Conservation (phyloP, 2,329 filamentous ascomycete species). For the Colletotrichum nymphaeae region DNA sequence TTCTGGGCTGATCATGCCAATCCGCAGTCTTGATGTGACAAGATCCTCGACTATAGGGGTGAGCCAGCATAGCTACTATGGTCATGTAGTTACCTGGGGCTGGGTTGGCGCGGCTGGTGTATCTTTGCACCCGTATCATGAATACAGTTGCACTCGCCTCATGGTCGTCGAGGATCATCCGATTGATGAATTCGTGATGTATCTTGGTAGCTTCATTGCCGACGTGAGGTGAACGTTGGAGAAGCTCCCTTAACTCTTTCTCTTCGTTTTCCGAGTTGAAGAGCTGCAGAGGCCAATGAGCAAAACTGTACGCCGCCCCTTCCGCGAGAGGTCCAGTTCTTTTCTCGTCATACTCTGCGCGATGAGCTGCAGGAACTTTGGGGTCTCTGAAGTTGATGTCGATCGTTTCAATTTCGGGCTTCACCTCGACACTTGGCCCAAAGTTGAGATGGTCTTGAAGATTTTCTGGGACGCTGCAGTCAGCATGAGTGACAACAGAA, state of each 20-base stretch:
- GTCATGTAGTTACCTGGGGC: slow-evolving; percentile 4
- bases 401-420: neutral
- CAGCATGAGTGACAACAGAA: neutral
- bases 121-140: slow-evolving; percentile 1
- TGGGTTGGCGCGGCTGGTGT: neutral
- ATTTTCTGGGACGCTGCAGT: neutral
- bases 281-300: slow-evolving; percentile 2
- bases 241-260: neutral
- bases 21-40: neutral
- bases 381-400: neutral
- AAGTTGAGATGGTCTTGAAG: slow-evolving; percentile 10
- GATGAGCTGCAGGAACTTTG: neutral
- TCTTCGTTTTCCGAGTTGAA: slow-evolving; percentile 1
- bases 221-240: neutral
- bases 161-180: neutral
- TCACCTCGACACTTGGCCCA: neutral
- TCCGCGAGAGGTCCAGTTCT: neutral
- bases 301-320: slow-evolving; percentile 3
- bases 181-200: neutral
- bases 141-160: neutral
- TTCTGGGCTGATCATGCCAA: neutral
- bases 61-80: neutral
- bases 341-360: neutral
- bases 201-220: neutral
- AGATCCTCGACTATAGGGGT: neutral